Percentiles rank a stretch among this genome's conserved stretches.
phyloP scores from a whole-genome alignment of 176 grass and related monocot genomes.

The Oryza longistaminata region DNA sequence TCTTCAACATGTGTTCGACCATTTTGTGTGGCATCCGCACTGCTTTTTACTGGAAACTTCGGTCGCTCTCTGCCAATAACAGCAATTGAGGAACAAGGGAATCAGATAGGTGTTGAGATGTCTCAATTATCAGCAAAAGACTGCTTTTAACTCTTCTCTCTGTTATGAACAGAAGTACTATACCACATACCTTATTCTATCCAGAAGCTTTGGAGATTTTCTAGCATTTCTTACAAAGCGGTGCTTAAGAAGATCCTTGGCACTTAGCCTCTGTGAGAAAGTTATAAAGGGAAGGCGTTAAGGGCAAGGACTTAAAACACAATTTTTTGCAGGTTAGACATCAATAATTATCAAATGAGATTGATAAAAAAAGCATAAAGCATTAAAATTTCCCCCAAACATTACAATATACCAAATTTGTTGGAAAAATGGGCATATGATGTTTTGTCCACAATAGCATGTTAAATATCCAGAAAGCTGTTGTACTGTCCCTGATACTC shows the following conservation, averaged over 20 bases:
- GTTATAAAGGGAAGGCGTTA: slow-evolving; percentile 32
- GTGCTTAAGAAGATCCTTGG: slow-evolving; percentile 97
- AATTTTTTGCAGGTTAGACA: slow-evolving; percentile 19
- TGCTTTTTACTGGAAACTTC: slow-evolving; percentile 65
- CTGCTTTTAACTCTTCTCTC: slow-evolving; percentile 6
- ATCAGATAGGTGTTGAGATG: slow-evolving; percentile 26
- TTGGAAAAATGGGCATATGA: slow-evolving; percentile 6
- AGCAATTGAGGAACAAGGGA: slow-evolving; percentile 31
- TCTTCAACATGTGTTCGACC: slow-evolving; percentile 47
- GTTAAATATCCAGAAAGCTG: background rate
- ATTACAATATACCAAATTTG: slow-evolving; percentile 14
- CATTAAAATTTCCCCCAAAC: slow-evolving; percentile 1
- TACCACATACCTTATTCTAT: slow-evolving; percentile 86
- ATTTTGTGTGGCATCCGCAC: slow-evolving; percentile 51
- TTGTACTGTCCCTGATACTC: background rate
- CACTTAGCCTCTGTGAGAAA: slow-evolving; percentile 82
- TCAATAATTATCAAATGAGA: slow-evolving; percentile 23
- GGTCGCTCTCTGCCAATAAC: slow-evolving; percentile 72
- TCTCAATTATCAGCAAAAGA: slow-evolving; percentile 21
- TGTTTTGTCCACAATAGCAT: background rate
- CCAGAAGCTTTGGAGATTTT: slow-evolving; percentile 85
- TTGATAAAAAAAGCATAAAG: background rate
- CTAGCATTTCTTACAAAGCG: slow-evolving; percentile 96
- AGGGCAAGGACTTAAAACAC: slow-evolving; percentile 5
- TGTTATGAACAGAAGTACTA: background rate